Evolutionary conservation across 23 red algal species (phyloP).

Genomic region (Porphyridium purpureum): DNA sequence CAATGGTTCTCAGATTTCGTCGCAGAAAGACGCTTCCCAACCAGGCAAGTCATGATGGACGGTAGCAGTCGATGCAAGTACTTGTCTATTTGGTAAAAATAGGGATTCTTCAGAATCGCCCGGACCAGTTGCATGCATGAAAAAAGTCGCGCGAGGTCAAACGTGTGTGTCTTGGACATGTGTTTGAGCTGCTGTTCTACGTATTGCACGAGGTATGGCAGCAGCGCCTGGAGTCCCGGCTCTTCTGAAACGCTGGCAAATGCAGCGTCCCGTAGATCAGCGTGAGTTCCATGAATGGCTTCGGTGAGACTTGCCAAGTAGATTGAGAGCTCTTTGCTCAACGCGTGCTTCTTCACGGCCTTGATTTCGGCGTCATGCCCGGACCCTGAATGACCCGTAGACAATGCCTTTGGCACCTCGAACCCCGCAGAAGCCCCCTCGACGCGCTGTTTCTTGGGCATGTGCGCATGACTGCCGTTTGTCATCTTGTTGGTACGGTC

Average conservation of each 20-base stretch:
- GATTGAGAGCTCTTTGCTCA: constrained; percentile 74
- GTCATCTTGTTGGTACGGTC: neutral
- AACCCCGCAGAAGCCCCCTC: neutral
- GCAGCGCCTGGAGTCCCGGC: constrained; percentile 56
- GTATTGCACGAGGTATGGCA: constrained; percentile 84
- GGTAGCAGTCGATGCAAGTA: constrained; percentile 87
- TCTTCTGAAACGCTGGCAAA: constrained; percentile 49
- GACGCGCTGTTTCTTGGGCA: neutral
- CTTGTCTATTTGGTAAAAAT: constrained; percentile 6
- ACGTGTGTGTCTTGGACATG: too few relatives aligned
- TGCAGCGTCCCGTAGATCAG: constrained; percentile 29
- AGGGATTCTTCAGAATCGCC: constrained; percentile 67
- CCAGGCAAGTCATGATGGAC: constrained; percentile 56
- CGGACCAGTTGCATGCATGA: constrained; percentile 47
- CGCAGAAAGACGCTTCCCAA: constrained; percentile 39
- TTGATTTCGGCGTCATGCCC: constrained; percentile 16
- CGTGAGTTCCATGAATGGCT: constrained; percentile 27
- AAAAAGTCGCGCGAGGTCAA: constrained; percentile 22
- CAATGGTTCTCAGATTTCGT: constrained; percentile 70
- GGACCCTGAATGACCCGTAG: neutral
- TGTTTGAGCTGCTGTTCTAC: too few relatives aligned
- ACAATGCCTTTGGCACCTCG: neutral
- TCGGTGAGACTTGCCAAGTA: constrained; percentile 57
- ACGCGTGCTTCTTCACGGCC: constrained; percentile 42
- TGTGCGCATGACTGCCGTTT: neutral